phyloP scores from a whole-genome alignment of 2,329 filamentous ascomycete genomes.

The Fusarium sp. region DNA sequence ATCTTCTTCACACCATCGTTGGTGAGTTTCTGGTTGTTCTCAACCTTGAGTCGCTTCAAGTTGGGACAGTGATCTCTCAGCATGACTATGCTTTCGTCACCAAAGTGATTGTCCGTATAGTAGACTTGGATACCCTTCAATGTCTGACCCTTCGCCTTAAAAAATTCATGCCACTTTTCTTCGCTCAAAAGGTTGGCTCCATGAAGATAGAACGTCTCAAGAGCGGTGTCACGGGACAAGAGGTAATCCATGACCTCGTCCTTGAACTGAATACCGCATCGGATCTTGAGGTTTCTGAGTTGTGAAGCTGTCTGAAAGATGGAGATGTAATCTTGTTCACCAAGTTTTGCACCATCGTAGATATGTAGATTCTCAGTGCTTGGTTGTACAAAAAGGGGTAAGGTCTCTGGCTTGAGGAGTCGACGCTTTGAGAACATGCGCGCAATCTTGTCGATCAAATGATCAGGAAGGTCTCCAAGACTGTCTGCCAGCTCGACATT shows the following conservation, averaged over 20 bases:
- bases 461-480: conserved; percentile 69
- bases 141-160: conserved; percentile 73
- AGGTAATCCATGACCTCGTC: conserved; percentile 86
- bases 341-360: conserved; percentile 74
- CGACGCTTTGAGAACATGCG: conserved; percentile 72
- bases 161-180: conserved; percentile 78
- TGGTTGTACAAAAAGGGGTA: conserved; percentile 70
- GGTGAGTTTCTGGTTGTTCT: conserved; percentile 81
- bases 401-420: conserved; percentile 65
- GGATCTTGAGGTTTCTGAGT: conserved; percentile 78
- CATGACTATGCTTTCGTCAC: conserved; percentile 75
- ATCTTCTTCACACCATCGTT: conserved; percentile 75
- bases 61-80: conserved; percentile 75
- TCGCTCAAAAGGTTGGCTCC: conserved; percentile 87
- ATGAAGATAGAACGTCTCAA: conserved; percentile 83
- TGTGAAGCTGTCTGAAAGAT: conserved; percentile 82
- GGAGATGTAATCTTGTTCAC: conserved; percentile 80
- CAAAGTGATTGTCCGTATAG: conserved; percentile 85
- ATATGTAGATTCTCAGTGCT: conserved; percentile 65
- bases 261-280: conserved; percentile 93
- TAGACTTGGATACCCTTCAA: conserved; percentile 82
- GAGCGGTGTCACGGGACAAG: conserved; percentile 74
- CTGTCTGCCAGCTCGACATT: conserved; percentile 73
- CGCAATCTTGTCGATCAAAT: conserved; percentile 70
- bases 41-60: conserved; percentile 82